phyloP scores from a whole-genome alignment of 441 rosid genomes.

The California macrophylla region DNA sequence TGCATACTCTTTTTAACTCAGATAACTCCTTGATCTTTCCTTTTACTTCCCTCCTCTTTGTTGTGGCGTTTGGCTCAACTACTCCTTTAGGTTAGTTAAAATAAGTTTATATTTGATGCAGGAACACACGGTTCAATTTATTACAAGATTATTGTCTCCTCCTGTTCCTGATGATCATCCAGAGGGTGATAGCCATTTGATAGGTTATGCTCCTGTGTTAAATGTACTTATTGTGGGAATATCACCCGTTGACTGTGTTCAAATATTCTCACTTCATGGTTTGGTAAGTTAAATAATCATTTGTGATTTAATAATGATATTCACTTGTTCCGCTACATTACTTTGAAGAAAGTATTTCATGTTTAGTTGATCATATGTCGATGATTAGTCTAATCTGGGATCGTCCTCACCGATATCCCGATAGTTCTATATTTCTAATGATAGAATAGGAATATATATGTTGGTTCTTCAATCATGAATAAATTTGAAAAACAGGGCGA shows the following conservation, averaged over 20 bases:
- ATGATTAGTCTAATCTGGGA: background rate
- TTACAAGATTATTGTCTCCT: slow-evolving; percentile 60
- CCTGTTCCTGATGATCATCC: slow-evolving; percentile 41
- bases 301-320: background rate
- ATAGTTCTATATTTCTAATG: background rate
- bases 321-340: background rate
- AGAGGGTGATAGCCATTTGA: slow-evolving; percentile 45
- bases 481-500: background rate
- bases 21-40: background rate
- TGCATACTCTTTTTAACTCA: background rate
- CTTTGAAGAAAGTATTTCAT: background rate
- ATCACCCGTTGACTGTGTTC: slow-evolving; percentile 62
- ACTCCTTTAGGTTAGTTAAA: background rate
- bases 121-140: slow-evolving; percentile 60
- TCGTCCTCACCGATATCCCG: background rate
- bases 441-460: background rate
- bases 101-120: slow-evolving; percentile 24
- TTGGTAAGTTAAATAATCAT: slow-evolving; percentile 32
- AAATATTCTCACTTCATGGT: slow-evolving; percentile 70
- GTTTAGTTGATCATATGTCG: background rate
- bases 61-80: background rate
- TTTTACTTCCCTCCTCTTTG: background rate
- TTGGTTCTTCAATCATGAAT: background rate
- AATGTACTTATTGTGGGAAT: slow-evolving; percentile 61
- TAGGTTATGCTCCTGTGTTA: slow-evolving; percentile 54